Percentiles rank a stretch among this genome's conserved stretches.
Conservation (phyloP, 768 basidiomycete species). For the Rhizopogon sp. region DNA sequence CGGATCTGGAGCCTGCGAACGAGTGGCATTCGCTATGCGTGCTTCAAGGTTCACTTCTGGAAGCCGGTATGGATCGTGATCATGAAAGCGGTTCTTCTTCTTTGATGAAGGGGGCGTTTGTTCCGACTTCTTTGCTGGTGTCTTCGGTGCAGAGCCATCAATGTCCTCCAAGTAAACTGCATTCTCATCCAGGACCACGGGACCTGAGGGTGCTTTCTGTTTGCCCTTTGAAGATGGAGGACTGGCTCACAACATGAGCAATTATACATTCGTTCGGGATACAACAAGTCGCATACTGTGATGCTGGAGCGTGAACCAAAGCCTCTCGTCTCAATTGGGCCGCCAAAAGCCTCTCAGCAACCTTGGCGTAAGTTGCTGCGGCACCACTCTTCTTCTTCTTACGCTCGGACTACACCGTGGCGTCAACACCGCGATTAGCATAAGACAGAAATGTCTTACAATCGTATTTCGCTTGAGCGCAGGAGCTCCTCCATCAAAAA, state of each 20-base stretch:
- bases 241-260: conserved; percentile 7
- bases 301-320: conserved; percentile 51
- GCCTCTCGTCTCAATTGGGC: conserved; percentile 92
- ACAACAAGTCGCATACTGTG: conserved; percentile 32
- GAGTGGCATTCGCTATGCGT: conserved; percentile 56
- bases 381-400: conserved; percentile 91
- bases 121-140: conserved; percentile 33
- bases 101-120: conserved; percentile 42
- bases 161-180: conserved; percentile 90
- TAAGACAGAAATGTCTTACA: conserved; percentile 37
- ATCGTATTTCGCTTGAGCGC: conserved; percentile 84
- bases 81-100: conserved; percentile 61
- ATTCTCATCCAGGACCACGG: conserved; percentile 58
- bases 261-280: background rate
- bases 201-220: conserved; percentile 38
- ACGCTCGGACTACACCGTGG: conserved; percentile 60
- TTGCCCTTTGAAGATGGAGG: conserved; percentile 35
- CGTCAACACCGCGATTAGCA: conserved; percentile 1
- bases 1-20: conserved; percentile 68
- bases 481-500: conserved; percentile 97
- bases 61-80: conserved; percentile 90
- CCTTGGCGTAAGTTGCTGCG: conserved; percentile 74
- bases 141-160: conserved; percentile 46
- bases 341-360: conserved; percentile 89
- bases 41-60: conserved; percentile 76